Conservation (phyloP, 306 rosid species). For the Quercus ilex region DNA sequence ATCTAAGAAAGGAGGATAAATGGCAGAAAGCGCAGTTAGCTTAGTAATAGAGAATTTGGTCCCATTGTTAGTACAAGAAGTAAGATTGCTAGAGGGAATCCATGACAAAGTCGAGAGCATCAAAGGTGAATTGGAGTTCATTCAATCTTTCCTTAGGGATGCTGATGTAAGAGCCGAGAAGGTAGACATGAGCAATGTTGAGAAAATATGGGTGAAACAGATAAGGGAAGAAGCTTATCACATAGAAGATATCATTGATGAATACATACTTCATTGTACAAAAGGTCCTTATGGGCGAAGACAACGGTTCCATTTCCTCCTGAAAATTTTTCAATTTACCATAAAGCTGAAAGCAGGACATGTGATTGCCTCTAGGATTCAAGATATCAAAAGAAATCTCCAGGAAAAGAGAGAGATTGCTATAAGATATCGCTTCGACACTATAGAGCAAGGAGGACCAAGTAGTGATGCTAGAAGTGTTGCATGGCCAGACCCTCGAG, state of each 20-base stretch:
- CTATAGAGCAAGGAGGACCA: not conserved
- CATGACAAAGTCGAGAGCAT: not conserved
- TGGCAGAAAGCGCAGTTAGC: not conserved
- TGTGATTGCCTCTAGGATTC: too few species aligned
- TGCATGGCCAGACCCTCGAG: not conserved
- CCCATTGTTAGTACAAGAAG: not conserved
- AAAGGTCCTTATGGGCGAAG: not conserved
- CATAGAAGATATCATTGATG: conserved; percentile 3
- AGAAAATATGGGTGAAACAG: not conserved
- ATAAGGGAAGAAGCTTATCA: not conserved
- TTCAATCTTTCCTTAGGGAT: not conserved
- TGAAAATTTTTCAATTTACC: too few species aligned
- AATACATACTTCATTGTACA: not conserved
- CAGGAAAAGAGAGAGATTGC: not conserved
- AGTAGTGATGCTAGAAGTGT: not conserved
- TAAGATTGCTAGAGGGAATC: not conserved
- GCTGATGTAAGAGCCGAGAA: not conserved
- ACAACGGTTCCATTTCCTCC: too few species aligned
- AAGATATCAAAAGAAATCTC: too few species aligned
- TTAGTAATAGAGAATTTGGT: not conserved
- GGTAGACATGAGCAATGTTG: not conserved
- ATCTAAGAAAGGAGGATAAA: not conserved
- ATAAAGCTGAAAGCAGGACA: too few species aligned
- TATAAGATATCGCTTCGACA: not conserved
- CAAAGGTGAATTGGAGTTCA: not conserved